Conservation (phyloP, 2,329 filamentous ascomycete species). For the Verticillium alfalfae region DNA sequence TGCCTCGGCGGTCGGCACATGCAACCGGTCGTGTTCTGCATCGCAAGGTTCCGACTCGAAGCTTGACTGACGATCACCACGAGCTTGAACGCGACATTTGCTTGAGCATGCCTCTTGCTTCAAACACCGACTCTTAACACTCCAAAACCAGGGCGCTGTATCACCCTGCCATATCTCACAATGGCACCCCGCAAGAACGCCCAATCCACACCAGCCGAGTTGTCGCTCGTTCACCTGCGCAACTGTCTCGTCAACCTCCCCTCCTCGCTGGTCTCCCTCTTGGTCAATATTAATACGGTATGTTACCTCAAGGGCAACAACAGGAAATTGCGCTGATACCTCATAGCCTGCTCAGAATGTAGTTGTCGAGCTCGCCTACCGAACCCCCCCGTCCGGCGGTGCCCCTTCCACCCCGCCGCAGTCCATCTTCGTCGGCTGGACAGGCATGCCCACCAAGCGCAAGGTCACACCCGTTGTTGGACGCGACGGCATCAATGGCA, state of each 20-base stretch:
- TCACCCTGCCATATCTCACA: conserved; percentile 4
- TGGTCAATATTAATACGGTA: conserved; percentile 88
- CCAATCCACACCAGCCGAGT: conserved; percentile 69
- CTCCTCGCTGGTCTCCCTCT: conserved; percentile 71
- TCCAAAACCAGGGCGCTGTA: background rate
- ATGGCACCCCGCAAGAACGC: conserved; percentile 49
- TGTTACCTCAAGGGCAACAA: conserved; percentile 24
- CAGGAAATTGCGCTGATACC: background rate
- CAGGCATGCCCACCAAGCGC: conserved; percentile 92
- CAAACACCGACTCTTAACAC: background rate
- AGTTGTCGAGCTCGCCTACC: conserved; percentile 83
- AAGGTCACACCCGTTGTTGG: conserved; percentile 67
- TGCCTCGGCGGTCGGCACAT: conserved; percentile 23
- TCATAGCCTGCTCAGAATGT: conserved; percentile 86
- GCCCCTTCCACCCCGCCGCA: conserved; percentile 26
- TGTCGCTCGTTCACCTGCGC: conserved; percentile 82
- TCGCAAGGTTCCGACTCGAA: background rate
- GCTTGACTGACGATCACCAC: background rate
- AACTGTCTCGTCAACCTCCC: conserved; percentile 95
- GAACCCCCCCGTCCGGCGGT: conserved; percentile 35
- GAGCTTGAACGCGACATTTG: background rate
- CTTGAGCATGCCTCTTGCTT: background rate
- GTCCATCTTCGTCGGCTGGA: conserved; percentile 91
- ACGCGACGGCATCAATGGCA: conserved; percentile 64
- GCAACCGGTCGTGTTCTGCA: conserved; percentile 9